These are phyloP conservation scores for Hyaloscypha variabilis DNA, from an alignment of 495 filamentous ascomycete genomes.

Conservation along the genomic window DNA sequence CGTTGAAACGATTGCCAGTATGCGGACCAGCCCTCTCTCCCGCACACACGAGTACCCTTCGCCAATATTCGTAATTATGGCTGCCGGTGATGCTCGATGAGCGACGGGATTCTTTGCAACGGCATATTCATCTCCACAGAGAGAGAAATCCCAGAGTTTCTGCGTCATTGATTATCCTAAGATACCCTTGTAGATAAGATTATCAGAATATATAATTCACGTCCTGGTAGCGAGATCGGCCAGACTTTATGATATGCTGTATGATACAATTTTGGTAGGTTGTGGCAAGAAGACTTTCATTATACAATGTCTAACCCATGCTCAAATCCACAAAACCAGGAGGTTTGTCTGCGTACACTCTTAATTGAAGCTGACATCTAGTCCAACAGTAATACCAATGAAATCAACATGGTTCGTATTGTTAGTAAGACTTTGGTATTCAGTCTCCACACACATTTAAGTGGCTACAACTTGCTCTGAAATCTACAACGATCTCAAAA, in stretches of 20 bases:
- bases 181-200: not conserved
- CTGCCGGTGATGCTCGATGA: too few species aligned
- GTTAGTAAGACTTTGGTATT: not conserved
- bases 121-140: not conserved
- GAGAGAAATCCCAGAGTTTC: not conserved
- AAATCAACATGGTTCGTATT: too few species aligned
- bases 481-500: conserved; percentile 45
- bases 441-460: not conserved
- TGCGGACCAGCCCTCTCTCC: not conserved
- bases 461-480: not conserved
- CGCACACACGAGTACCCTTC: too few species aligned
- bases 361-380: too few species aligned
- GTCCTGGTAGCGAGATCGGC: too few species aligned
- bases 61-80: too few species aligned
- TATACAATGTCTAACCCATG: too few species aligned
- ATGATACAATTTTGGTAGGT: not conserved
- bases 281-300: not conserved
- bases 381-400: too few species aligned
- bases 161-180: not conserved
- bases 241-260: not conserved
- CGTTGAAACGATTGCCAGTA: not conserved
- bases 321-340: too few species aligned
- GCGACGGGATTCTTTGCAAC: too few species aligned
- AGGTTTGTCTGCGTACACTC: too few species aligned
- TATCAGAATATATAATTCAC: too few species aligned